These are phyloP conservation scores for Puccinia hordei DNA, from an alignment of 1,284 basidiomycete species.

Conservation along the genomic window DNA sequence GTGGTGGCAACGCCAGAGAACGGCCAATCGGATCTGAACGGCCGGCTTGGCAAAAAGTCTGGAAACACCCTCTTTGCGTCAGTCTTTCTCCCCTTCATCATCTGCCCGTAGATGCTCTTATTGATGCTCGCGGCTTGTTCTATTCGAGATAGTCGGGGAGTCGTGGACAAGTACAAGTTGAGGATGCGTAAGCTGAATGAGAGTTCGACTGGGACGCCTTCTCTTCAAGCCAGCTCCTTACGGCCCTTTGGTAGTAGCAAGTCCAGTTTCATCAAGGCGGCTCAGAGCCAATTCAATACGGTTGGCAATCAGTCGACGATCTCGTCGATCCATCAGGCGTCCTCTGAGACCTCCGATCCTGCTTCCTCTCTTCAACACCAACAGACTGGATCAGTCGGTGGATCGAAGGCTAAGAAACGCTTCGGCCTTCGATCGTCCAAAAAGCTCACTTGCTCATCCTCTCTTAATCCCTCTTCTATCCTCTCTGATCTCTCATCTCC, in stretches of 20 bases:
- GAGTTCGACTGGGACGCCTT: not conserved
- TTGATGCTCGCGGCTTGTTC: too few species aligned
- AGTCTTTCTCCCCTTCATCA: slow-evolving; percentile 77
- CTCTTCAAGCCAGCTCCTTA: not conserved
- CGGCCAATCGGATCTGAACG: slow-evolving; percentile 75
- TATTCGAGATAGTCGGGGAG: slow-evolving; percentile 20
- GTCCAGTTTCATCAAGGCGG: slow-evolving; percentile 20
- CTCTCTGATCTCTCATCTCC: not conserved
- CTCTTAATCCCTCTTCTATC: not conserved
- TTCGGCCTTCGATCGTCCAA: not conserved
- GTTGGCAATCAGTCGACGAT: slow-evolving; percentile 13
- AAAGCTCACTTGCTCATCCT: not conserved
- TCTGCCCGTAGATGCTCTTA: slow-evolving; percentile 68
- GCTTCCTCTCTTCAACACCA: too few species aligned
- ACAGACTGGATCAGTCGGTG: not conserved
- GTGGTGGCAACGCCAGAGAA: slow-evolving; percentile 69
- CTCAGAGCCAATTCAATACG: slow-evolving; percentile 8
- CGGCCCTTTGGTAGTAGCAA: slow-evolving; percentile 16
- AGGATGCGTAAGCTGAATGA: slow-evolving; percentile 37
- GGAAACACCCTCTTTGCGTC: slow-evolving; percentile 76
- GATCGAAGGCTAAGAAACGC: slow-evolving; percentile 6
- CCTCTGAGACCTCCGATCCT: not conserved
- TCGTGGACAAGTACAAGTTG: slow-evolving; percentile 43
- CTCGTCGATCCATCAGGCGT: not conserved
- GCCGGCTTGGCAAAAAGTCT: slow-evolving; percentile 62